Evolutionary conservation across 208 protist genomes (phyloP).

Genomic region (Sergeia podlipaevii): DNA sequence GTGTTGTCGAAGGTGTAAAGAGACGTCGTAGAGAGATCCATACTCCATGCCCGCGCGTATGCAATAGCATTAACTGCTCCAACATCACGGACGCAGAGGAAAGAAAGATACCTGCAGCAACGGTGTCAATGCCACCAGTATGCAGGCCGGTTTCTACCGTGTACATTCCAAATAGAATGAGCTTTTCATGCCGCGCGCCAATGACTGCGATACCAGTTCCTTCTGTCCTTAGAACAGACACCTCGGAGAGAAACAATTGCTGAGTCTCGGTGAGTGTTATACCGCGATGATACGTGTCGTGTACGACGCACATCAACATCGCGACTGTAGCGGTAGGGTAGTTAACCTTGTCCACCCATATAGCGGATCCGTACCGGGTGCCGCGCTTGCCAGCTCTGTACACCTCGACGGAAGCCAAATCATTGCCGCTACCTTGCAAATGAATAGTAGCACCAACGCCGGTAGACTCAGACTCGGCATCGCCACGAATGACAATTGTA

Average conservation of each 20-base stretch:
- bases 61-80: slow-evolving; percentile 13
- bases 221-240: slow-evolving; percentile 16
- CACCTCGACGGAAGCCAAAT: slow-evolving; percentile 21
- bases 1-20: slow-evolving; percentile 11
- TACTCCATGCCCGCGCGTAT: slow-evolving; percentile 23
- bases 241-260: slow-evolving; percentile 12
- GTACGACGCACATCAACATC: slow-evolving; percentile 19
- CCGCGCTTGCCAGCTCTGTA: slow-evolving; percentile 38
- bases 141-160: slow-evolving; percentile 1
- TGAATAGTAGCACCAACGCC: slow-evolving; percentile 15
- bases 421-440: background rate
- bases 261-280: slow-evolving; percentile 26
- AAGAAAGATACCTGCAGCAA: slow-evolving; percentile 18
- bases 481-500: slow-evolving; percentile 54
- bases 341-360: slow-evolving; percentile 16
- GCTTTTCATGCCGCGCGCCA: slow-evolving; percentile 14
- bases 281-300: slow-evolving; percentile 33
- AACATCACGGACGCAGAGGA: slow-evolving; percentile 21
- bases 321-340: slow-evolving; percentile 12
- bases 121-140: slow-evolving; percentile 25
- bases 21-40: slow-evolving; percentile 34
- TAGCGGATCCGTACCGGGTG: slow-evolving; percentile 16
- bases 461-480: slow-evolving; percentile 18
- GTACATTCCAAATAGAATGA: slow-evolving; percentile 16
- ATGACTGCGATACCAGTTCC: slow-evolving; percentile 28